Conservation (phyloP, 306 rosid genomes). For the Sphenostylis stenocarpa region DNA sequence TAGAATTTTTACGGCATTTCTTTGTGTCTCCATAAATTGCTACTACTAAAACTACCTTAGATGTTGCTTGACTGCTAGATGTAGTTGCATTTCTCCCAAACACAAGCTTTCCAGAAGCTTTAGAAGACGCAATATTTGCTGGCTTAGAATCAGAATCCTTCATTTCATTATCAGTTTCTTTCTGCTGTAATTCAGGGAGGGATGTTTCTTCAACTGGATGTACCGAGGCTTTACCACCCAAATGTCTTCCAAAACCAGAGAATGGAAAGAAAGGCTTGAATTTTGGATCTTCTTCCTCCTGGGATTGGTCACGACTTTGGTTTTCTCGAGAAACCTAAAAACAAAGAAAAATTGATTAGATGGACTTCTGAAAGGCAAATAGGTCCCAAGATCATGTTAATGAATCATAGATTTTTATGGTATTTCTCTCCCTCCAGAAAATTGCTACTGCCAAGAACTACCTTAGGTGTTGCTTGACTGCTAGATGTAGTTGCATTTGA, state of each 20-base stretch:
- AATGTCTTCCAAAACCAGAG: slow-evolving; percentile 49
- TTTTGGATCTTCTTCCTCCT: slow-evolving; percentile 40
- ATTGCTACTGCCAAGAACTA: slow-evolving; percentile 12
- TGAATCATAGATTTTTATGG: neutral
- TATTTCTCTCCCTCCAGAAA: neutral
- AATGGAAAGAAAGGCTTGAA: slow-evolving; percentile 46
- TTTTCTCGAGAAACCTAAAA: slow-evolving; percentile 31
- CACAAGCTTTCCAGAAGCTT: slow-evolving; percentile 51
- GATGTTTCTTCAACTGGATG: slow-evolving; percentile 35
- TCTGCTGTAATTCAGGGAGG: slow-evolving; percentile 31
- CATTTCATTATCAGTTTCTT: slow-evolving; percentile 33
- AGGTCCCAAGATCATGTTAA: neutral
- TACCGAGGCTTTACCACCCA: slow-evolving; percentile 48
- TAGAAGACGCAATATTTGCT: slow-evolving; percentile 10
- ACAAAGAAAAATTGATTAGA: neutral
- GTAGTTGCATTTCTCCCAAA: slow-evolving; percentile 44
- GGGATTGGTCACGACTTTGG: slow-evolving; percentile 31
- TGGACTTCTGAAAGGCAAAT: neutral
- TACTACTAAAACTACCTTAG: slow-evolving; percentile 36
- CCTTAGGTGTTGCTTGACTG: slow-evolving; percentile 41
- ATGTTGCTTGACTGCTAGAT: slow-evolving; percentile 25
- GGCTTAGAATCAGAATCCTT: slow-evolving; percentile 38
- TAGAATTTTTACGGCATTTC: neutral
- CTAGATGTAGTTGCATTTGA: slow-evolving; percentile 30
- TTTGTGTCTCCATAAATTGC: neutral